These are phyloP conservation scores for Hericium erinaceus DNA, from an alignment of 768 basidiomycete species.

Conservation along the genomic window DNA sequence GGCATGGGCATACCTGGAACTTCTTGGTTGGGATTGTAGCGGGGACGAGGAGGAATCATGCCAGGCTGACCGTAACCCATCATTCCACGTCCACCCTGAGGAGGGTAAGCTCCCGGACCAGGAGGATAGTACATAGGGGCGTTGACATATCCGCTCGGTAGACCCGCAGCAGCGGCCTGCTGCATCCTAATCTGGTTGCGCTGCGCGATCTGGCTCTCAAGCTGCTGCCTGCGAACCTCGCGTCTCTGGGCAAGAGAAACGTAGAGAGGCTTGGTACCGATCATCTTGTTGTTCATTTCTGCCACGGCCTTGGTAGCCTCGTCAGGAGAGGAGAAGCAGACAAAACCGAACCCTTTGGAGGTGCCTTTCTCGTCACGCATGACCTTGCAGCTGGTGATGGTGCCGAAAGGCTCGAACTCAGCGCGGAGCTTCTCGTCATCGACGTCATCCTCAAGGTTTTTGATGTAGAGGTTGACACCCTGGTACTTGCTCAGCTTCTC, in stretches of 20 bases:
- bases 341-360: conserved; percentile 97
- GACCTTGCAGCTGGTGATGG: conserved; percentile 97
- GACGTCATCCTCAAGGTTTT: conserved; percentile 97
- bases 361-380: conserved; percentile 95
- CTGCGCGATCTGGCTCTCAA: conserved; percentile 98
- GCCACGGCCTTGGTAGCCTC: conserved; percentile 99
- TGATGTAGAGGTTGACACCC: conserved; percentile 98
- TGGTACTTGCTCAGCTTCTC: conserved; percentile 98
- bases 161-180: conserved; percentile 83
- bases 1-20: conserved; percentile 73
- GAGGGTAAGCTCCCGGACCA: conserved; percentile 68
- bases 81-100: conserved; percentile 68
- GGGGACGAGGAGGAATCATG: conserved; percentile 83
- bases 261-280: conserved; percentile 95
- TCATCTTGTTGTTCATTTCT: conserved; percentile 99
- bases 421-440: conserved; percentile 94
- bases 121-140: conserved; percentile 84
- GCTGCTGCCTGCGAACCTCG: conserved; percentile 94
- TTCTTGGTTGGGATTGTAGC: conserved; percentile 66
- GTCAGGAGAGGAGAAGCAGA: conserved; percentile 96
- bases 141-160: conserved; percentile 78
- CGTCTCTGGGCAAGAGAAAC: conserved; percentile 98
- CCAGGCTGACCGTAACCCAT: conserved; percentile 75
- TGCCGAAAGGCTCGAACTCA: conserved; percentile 95
- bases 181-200: conserved; percentile 96